Conservation (phyloP, 2,329 filamentous ascomycete species). For the Nigrospora oryzae region DNA sequence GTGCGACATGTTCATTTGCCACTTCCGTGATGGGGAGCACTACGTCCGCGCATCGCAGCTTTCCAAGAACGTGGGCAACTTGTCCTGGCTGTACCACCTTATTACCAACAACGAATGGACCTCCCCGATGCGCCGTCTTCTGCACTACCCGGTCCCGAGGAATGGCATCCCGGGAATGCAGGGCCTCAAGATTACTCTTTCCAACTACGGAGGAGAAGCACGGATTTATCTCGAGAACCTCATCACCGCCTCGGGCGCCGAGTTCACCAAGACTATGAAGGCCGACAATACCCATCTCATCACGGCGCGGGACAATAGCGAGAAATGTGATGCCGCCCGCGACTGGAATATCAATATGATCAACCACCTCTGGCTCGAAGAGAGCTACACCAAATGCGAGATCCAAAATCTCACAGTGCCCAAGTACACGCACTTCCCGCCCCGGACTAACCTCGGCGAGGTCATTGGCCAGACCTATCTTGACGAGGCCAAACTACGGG, state of each 20-base stretch:
- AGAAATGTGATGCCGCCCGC: constrained; percentile 84
- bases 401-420: constrained; percentile 62
- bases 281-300: constrained; percentile 93
- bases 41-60: constrained; percentile 70
- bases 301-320: constrained; percentile 79
- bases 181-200: constrained; percentile 72
- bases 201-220: constrained; percentile 93
- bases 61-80: constrained; percentile 79
- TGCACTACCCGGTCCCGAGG: constrained; percentile 83
- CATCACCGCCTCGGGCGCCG: constrained; percentile 72
- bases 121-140: constrained; percentile 68
- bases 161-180: constrained; percentile 74
- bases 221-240: constrained; percentile 90
- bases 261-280: constrained; percentile 92
- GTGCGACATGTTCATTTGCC: constrained; percentile 79
- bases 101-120: constrained; percentile 87
- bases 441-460: constrained; percentile 84
- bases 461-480: constrained; percentile 84
- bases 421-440: constrained; percentile 80
- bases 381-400: constrained; percentile 87
- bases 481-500: constrained; percentile 52
- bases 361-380: constrained; percentile 96
- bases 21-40: constrained; percentile 72
- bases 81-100: constrained; percentile 89
- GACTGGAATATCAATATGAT: constrained; percentile 89